These are phyloP conservation scores for Pigoraptor vietnamica DNA, from an alignment of 78 protist genomes.

Conservation along the genomic window DNA sequence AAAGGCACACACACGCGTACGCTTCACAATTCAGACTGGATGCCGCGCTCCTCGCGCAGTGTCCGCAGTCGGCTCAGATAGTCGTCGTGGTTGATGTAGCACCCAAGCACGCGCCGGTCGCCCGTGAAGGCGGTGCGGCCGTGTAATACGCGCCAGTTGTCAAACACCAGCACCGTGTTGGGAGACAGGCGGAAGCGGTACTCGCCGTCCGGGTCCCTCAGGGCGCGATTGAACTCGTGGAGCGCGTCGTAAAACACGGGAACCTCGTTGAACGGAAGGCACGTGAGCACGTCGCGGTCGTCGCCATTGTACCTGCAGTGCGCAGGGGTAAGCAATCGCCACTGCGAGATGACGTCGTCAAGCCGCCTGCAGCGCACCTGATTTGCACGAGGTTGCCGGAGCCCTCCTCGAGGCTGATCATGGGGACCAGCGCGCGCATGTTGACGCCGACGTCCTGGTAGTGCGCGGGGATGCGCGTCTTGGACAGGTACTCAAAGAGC, in stretches of 20 bases:
- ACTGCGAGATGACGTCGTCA: background rate
- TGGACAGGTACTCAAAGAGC: background rate
- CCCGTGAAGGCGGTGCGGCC: slow-evolving; percentile 36
- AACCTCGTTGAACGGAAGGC: background rate
- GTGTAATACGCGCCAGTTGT: slow-evolving; percentile 36
- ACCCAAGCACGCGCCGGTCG: slow-evolving; percentile 12
- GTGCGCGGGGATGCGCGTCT: background rate
- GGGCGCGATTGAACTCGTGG: background rate
- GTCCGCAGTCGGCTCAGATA: background rate
- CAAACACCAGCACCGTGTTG: slow-evolving; percentile 11
- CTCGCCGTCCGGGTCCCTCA: background rate
- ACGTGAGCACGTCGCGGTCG: slow-evolving; percentile 13
- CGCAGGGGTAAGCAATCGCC: background rate
- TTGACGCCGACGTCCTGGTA: background rate
- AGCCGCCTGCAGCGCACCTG: background rate
- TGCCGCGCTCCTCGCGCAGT: background rate
- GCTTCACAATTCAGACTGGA: background rate
- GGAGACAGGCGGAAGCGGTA: slow-evolving; percentile 3
- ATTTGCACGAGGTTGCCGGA: background rate
- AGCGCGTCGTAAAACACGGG: background rate
- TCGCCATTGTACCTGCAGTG: slow-evolving; percentile 15
- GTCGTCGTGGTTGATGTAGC: slow-evolving; percentile 29
- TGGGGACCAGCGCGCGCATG: background rate
- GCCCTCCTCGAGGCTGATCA: background rate
- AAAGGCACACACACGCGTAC: too few relatives aligned